Conservation (phyloP, 1,139 yeast genomes). For the Arxiozyma telluris region DNA sequence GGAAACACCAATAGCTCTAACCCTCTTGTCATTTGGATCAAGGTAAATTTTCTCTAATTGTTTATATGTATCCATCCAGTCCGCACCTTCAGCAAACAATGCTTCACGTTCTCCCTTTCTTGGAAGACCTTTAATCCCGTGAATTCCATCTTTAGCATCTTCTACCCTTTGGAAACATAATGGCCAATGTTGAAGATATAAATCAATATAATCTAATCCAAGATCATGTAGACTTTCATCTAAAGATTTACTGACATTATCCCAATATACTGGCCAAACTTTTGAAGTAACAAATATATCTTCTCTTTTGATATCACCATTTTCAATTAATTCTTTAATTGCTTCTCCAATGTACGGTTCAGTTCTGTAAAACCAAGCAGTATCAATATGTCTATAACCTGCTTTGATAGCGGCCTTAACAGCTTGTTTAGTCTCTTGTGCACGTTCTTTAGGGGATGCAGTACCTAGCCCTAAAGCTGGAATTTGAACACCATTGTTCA, state of each 20-base stretch:
- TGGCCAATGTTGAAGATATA: conserved; percentile 59
- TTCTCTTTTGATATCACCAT: conserved; percentile 44
- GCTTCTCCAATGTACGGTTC: conserved; percentile 46
- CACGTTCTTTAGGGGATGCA: conserved; percentile 36
- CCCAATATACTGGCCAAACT: conserved; percentile 46
- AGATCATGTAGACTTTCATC: conserved; percentile 35
- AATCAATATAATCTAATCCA: conserved; percentile 50
- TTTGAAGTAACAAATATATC: conserved; percentile 54
- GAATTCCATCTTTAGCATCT: conserved; percentile 31
- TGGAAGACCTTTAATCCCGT: conserved; percentile 18
- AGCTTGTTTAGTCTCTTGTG: conserved; percentile 30
- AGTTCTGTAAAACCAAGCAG: conserved; percentile 47
- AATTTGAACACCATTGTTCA: conserved; percentile 45
- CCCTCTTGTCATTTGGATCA: conserved; percentile 32
- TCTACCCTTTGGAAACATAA: conserved; percentile 39
- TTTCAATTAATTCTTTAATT: conserved; percentile 39
- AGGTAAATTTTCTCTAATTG: conserved; percentile 39
- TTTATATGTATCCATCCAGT: conserved; percentile 42
- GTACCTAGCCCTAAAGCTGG: conserved; percentile 60
- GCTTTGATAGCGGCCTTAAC: conserved; percentile 41
- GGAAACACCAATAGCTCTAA: conserved; percentile 54
- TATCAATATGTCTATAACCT: conserved; percentile 48
- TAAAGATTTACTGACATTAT: conserved; percentile 32
- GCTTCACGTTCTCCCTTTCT: conserved; percentile 34
- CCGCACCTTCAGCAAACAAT: conserved; percentile 36